Evolutionary conservation across 202 grass and related monocot species (phyloP).

Genomic region (Tripidium arundinaceum): DNA sequence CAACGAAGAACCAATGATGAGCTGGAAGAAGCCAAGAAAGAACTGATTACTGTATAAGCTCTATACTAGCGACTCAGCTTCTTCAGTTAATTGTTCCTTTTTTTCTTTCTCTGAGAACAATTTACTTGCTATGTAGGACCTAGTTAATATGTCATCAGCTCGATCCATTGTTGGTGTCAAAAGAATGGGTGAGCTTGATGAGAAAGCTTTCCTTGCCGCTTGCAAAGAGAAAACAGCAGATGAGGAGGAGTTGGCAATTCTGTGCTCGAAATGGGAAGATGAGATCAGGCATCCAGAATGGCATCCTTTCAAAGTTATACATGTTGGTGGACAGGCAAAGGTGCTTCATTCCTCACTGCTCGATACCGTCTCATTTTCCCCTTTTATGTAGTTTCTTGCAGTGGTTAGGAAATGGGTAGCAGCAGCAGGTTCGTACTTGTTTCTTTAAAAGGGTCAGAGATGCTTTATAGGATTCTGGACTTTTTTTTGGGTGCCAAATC

Average conservation of each 20-base stretch:
- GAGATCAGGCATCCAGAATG: conserved; percentile 46
- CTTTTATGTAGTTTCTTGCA: not conserved
- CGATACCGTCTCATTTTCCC: not conserved
- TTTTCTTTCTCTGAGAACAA: not conserved
- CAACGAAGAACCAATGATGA: conserved; percentile 35
- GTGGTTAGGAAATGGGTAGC: not conserved
- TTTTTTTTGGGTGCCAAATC: not conserved
- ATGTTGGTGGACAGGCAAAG: conserved; percentile 22
- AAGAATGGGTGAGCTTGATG: conserved; percentile 75
- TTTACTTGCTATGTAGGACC: conserved; percentile 36
- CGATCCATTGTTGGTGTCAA: conserved; percentile 55
- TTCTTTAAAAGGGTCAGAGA: too few relatives aligned
- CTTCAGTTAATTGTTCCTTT: not conserved
- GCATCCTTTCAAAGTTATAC: conserved; percentile 52
- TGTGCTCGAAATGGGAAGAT: conserved; percentile 46
- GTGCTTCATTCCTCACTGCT: conserved; percentile 13
- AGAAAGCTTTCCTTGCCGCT: conserved; percentile 45
- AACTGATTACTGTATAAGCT: conserved; percentile 9
- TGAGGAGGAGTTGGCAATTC: not conserved
- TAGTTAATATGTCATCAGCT: conserved; percentile 33
- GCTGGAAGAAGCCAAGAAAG: conserved; percentile 33
- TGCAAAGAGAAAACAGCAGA: conserved; percentile 43
- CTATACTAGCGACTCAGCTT: not conserved
- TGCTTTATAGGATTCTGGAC: too few relatives aligned
- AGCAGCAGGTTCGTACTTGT: not conserved